Evolutionary conservation across 2,329 filamentous ascomycete species (phyloP), one percentile per base, ranked within the genome.

Genomic region (Huntiella bhutanensis): DNA sequence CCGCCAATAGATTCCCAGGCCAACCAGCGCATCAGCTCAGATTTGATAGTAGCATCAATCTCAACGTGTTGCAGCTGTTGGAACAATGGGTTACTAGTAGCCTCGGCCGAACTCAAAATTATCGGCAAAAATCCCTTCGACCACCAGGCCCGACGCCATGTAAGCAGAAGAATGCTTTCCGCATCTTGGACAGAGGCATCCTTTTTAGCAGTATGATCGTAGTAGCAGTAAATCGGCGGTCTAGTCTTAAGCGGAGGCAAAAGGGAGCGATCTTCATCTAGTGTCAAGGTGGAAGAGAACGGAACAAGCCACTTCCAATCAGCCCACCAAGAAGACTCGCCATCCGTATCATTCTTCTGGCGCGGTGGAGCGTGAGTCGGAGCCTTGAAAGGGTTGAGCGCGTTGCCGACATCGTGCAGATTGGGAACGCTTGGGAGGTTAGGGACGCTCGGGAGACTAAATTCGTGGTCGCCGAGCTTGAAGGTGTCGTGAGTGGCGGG

Each of bases 61-160:
- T 74, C 64, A 48, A 75, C 60, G 33, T 60, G 60, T 59, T 86
- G 78, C 45, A 93, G 64, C 45, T 77, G 68, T 53, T 77, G 69
- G 58, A 88, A 94, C 15, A 82, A 63, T 1, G 82, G 82, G 57
- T 94, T 91, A 56, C 77, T 77, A 68, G 79, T 81, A 13, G 87
- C 86, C 58, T 96, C 88, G 1, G 73, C 75, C 12, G 76, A 72
- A 43, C 82, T 79, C 47, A 96, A 63, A 36, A 96, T 81, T 5
- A 91, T 69, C 0, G 91, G 88, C 51, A 71, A 77, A 63, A 96
- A 95, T 8, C 88, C 91, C 55, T 92, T 77, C 0, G 87, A 85
- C 83, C 85, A 96, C 86, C 88, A 96, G 2, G 88, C 87, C 40
- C 85, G 74, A 50, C 87, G 74, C 91, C 91, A 96, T 45, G 82